These are phyloP conservation scores for Primulina eburnea DNA, from an alignment of 257 asterid species.

Conservation along the genomic window DNA sequence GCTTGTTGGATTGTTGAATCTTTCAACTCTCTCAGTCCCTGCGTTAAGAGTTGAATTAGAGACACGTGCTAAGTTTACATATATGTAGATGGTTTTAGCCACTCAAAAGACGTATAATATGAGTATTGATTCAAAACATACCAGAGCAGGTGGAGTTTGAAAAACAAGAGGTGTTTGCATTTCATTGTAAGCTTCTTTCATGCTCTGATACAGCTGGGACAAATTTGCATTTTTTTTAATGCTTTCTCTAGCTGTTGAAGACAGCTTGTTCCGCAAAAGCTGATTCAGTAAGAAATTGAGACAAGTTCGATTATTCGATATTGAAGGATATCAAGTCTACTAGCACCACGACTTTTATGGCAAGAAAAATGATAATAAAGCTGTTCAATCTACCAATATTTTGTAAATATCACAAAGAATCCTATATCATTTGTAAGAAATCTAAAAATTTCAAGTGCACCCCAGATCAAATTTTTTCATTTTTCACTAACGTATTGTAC, in stretches of 20 bases:
- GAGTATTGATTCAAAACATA: constrained; percentile 25
- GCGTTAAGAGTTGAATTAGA: constrained; percentile 20
- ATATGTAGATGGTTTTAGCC: background rate
- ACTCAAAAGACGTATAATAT: background rate
- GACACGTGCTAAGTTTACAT: background rate
- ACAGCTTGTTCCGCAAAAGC: constrained; percentile 91
- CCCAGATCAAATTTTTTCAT: background rate
- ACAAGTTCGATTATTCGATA: background rate
- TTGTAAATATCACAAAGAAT: background rate
- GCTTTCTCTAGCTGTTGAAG: constrained; percentile 68
- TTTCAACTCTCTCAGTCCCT: constrained; percentile 89
- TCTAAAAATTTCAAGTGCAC: background rate
- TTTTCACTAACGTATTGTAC: background rate
- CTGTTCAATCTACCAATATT: background rate
- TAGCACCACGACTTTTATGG: background rate
- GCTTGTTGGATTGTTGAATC: constrained; percentile 75
- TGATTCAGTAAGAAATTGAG: constrained; percentile 35
- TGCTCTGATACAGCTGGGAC: constrained; percentile 70
- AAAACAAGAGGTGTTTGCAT: constrained; percentile 94
- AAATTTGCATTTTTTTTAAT: constrained; percentile 63
- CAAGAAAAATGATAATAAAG: background rate
- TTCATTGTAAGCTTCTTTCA: constrained; percentile 75
- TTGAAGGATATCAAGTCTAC: background rate
- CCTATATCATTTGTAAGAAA: background rate
- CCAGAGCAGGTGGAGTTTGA: constrained; percentile 76